Evolutionary conservation across 2,329 filamentous ascomycete genomes (phyloP).

Genomic region (Fulvia fulva): DNA sequence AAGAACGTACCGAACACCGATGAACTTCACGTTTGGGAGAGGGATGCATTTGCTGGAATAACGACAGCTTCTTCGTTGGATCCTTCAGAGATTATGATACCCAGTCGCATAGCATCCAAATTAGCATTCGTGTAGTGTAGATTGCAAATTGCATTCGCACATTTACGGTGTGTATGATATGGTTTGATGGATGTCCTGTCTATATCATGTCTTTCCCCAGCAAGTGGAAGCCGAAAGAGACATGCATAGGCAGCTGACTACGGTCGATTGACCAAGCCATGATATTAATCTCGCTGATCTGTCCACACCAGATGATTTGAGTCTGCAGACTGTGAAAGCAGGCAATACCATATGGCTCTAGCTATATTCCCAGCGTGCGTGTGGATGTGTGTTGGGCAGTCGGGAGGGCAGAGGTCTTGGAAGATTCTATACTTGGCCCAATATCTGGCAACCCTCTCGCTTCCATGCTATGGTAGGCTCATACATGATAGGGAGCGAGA

Average conservation of each 20-base stretch:
- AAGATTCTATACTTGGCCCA: background rate
- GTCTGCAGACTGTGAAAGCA: constrained; percentile 21
- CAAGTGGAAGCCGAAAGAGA: constrained; percentile 18
- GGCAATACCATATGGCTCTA: no score
- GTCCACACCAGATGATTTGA: constrained; percentile 29
- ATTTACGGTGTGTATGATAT: background rate
- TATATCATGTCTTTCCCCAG: constrained; percentile 19
- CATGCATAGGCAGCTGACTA: constrained; percentile 16
- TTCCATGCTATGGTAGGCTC: no score
- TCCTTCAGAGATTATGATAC: constrained; percentile 11
- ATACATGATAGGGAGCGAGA: no score
- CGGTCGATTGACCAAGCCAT: constrained; percentile 15
- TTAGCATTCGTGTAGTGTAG: constrained; percentile 1
- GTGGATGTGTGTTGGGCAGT: no score
- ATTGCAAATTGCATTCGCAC: background rate
- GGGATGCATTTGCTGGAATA: background rate
- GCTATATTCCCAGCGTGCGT: constrained; percentile 23
- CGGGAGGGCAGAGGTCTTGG: background rate
- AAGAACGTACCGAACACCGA: background rate
- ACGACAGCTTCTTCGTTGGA: background rate
- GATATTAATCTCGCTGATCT: constrained; percentile 28
- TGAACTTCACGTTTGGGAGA: background rate
- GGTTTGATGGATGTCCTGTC: constrained; percentile 14
- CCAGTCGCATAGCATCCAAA: background rate
- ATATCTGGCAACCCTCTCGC: background rate